A percentile compares a stretch with the other conserved stretches of the same genome.
Evolutionary conservation across 345 rosid genomes (phyloP).

Genomic region (Populus euphratica): DNA sequence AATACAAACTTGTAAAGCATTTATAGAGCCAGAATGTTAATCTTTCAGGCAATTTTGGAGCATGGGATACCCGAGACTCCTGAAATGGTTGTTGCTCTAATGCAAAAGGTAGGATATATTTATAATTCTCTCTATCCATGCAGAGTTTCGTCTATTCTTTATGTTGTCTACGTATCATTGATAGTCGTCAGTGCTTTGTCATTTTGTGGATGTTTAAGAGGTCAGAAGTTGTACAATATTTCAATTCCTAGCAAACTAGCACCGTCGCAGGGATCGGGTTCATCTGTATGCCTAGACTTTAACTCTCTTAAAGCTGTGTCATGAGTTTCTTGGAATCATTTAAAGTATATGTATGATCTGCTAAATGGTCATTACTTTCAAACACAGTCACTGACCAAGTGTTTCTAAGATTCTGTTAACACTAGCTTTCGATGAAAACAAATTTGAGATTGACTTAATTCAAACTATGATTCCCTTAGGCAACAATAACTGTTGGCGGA

Average conservation of each 20-base stretch:
- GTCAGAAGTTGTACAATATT: not conserved
- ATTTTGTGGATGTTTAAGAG: not conserved
- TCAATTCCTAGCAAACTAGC: not conserved
- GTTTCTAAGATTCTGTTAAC: not conserved
- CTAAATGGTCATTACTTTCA: not conserved
- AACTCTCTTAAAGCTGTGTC: not conserved
- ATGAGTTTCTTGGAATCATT: not conserved
- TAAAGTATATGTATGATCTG: not conserved
- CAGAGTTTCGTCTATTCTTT: not conserved
- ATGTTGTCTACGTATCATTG: not conserved
- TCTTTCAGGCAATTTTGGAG: conserved; percentile 67
- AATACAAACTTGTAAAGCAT: conserved; percentile 6
- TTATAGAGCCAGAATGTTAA: conserved; percentile 2
- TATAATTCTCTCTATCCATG: not conserved
- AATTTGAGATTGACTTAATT: not conserved
- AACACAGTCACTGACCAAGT: not conserved
- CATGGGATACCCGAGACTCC: conserved; percentile 74
- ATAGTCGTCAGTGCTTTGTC: not conserved
- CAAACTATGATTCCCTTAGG: conserved; percentile 43
- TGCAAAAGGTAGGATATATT: conserved; percentile 65
- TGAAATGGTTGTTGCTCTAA: conserved; percentile 71
- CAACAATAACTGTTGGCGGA: conserved; percentile 69
- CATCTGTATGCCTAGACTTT: not conserved
- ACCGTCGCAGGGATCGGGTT: not conserved
- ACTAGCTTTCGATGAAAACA: not conserved